phyloP scores from a whole-genome alignment of 1,284 basidiomycete genomes.

The Sporisorium sorghi region DNA sequence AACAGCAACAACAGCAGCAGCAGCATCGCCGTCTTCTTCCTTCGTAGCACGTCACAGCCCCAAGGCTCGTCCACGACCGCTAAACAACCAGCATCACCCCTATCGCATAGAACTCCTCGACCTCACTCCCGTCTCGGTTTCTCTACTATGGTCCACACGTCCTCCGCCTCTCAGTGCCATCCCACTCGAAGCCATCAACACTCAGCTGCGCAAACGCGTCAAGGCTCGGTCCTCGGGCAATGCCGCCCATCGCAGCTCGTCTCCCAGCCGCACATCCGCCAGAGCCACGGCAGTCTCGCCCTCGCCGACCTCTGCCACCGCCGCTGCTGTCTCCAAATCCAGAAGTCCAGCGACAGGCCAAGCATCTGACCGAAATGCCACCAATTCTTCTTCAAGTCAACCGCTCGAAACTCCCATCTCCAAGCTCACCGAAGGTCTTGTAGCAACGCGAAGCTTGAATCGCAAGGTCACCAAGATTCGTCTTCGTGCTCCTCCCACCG shows the following conservation, averaged over 20 bases:
- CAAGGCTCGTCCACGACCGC: constrained; percentile 29
- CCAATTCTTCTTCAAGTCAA: neutral
- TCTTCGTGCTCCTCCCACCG: constrained; percentile 37
- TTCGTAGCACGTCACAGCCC: constrained; percentile 16
- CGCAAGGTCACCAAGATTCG: constrained; percentile 57
- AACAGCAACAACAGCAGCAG: constrained; percentile 17
- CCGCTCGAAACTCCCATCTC: constrained; percentile 37
- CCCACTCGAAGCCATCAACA: constrained; percentile 44
- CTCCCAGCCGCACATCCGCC: constrained; percentile 32
- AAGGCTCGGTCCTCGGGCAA: constrained; percentile 13
- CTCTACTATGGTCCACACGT: constrained; percentile 58
- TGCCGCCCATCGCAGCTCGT: constrained; percentile 21
- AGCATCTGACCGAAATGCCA: constrained; percentile 10
- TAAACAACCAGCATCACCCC: constrained; percentile 52
- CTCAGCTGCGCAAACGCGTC: constrained; percentile 41
- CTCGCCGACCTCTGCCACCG: constrained; percentile 31
- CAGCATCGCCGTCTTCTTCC: constrained; percentile 10
- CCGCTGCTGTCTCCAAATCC: constrained; percentile 26
- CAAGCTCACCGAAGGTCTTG: constrained; percentile 49
- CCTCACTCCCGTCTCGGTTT: constrained; percentile 59
- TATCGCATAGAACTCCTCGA: constrained; percentile 62
- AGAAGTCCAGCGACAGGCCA: constrained; percentile 8
- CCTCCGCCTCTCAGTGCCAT: constrained; percentile 61
- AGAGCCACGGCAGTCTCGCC: constrained; percentile 47
- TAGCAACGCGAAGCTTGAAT: constrained; percentile 54